Conservation (phyloP, 176 grass and related monocot genomes). For the Carex scoparia region DNA sequence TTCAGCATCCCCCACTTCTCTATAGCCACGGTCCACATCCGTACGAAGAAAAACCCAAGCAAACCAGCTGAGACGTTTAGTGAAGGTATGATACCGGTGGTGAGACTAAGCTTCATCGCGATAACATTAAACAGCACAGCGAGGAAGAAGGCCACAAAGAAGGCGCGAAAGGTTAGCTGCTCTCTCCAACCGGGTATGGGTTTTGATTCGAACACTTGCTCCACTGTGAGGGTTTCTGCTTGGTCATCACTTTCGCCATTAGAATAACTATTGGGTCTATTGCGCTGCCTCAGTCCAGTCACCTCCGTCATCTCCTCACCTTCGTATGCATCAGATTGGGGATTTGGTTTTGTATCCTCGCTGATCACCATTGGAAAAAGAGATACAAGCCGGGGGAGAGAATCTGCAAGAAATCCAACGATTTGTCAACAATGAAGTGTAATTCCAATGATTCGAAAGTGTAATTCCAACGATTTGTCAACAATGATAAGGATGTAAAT, state of each 20-base stretch:
- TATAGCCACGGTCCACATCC: constrained; percentile 28
- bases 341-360: background rate
- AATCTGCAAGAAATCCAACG: background rate
- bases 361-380: background rate
- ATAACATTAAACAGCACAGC: constrained; percentile 28
- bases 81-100: constrained; percentile 36
- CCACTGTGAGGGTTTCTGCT: constrained; percentile 1
- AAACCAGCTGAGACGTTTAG: constrained; percentile 39
- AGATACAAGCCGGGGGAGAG: background rate
- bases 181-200: constrained; percentile 53
- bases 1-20: constrained; percentile 29
- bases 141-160: constrained; percentile 61
- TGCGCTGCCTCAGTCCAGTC: background rate
- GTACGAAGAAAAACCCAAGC: constrained; percentile 40
- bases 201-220: constrained; percentile 32
- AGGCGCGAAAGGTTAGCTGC: constrained; percentile 66
- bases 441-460: too few species aligned
- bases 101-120: constrained; percentile 38
- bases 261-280: background rate
- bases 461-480: background rate
- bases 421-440: background rate
- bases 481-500: background rate
- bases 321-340: background rate
- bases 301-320: background rate
- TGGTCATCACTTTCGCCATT: background rate